A percentile compares a stretch with the other conserved stretches of the same genome.
phyloP scores from a whole-genome alignment of 2,329 filamentous ascomycete species.

The Scedosporium minutisporum region DNA sequence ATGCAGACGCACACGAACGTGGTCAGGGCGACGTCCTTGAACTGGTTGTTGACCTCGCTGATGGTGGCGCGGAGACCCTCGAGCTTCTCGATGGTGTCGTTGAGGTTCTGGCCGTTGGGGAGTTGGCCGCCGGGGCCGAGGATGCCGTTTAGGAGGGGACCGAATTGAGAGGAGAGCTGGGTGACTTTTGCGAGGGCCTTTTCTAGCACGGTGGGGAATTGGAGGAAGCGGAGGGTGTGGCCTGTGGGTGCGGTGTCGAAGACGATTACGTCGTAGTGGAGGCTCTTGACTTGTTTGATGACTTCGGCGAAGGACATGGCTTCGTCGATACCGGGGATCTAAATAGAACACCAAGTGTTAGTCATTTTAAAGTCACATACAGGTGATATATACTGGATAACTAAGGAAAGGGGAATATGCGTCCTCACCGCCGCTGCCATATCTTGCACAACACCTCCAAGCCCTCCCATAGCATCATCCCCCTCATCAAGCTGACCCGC shows the following conservation, averaged over 20 bases:
- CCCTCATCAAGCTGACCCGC: conserved; percentile 66
- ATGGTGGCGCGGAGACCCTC: conserved; percentile 90
- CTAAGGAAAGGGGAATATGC: conserved; percentile 1
- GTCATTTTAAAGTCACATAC: neutral
- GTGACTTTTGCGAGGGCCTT: conserved; percentile 97
- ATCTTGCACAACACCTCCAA: conserved; percentile 98
- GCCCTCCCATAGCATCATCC: conserved; percentile 48
- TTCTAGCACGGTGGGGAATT: conserved; percentile 95
- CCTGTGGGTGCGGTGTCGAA: conserved; percentile 98
- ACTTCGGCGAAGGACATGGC: conserved; percentile 99
- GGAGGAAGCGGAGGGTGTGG: conserved; percentile 95
- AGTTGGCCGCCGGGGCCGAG: conserved; percentile 66
- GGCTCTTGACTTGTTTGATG: conserved; percentile 96
- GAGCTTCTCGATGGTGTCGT: conserved; percentile 89
- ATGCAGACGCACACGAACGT: conserved; percentile 99
- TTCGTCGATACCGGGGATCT: conserved; percentile 98
- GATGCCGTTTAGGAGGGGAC: conserved; percentile 88
- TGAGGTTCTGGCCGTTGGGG: conserved; percentile 85
- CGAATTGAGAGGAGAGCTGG: conserved; percentile 87
- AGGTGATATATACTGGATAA: neutral
- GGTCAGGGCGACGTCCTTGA: conserved; percentile 91
- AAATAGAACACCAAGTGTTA: conserved; percentile 2
- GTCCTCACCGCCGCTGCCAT: conserved; percentile 76
- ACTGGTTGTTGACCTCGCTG: conserved; percentile 90
- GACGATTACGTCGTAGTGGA: conserved; percentile 97